Evolutionary conservation across 148 eudicot species (phyloP).

Genomic region (Chenopodium berlandieri): DNA sequence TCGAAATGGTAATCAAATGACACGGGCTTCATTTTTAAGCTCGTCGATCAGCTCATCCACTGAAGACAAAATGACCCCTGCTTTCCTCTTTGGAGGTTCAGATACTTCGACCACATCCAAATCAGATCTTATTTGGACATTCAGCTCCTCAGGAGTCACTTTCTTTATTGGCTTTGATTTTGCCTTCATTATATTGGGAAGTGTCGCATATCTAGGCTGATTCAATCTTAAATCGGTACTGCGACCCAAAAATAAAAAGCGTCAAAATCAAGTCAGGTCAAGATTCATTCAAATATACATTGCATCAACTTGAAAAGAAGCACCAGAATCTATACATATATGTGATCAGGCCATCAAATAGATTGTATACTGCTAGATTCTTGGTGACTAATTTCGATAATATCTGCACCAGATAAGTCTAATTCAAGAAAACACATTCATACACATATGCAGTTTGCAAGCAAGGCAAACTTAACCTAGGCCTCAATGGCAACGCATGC

Average conservation of each 20-base stretch:
- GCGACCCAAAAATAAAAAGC: slow-evolving; percentile 24
- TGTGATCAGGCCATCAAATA: not conserved
- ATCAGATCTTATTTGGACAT: slow-evolving; percentile 67
- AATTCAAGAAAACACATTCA: not conserved
- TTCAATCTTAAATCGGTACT: slow-evolving; percentile 95
- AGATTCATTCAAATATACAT: not conserved
- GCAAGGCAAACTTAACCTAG: not conserved
- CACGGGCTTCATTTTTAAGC: slow-evolving; percentile 92
- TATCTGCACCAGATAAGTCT: not conserved
- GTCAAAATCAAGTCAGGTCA: slow-evolving; percentile 2
- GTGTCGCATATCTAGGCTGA: slow-evolving; percentile 98
- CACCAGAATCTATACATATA: not conserved
- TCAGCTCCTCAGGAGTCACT: slow-evolving; percentile 64
- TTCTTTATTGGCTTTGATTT: slow-evolving; percentile 85
- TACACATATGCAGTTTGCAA: not conserved
- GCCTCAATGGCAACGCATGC: not conserved
- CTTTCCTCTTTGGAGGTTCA: slow-evolving; percentile 94
- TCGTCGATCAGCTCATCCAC: slow-evolving; percentile 90
- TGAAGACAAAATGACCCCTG: slow-evolving; percentile 81
- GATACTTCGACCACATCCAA: slow-evolving; percentile 72
- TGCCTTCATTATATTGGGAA: slow-evolving; percentile 94
- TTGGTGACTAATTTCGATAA: not conserved
- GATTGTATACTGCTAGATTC: not conserved
- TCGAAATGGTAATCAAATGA: slow-evolving; percentile 37
- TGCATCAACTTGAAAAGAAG: not conserved